Base-by-base conservation (phyloP, 306 rosid species). In the Cicer yamashitae region DNA sequence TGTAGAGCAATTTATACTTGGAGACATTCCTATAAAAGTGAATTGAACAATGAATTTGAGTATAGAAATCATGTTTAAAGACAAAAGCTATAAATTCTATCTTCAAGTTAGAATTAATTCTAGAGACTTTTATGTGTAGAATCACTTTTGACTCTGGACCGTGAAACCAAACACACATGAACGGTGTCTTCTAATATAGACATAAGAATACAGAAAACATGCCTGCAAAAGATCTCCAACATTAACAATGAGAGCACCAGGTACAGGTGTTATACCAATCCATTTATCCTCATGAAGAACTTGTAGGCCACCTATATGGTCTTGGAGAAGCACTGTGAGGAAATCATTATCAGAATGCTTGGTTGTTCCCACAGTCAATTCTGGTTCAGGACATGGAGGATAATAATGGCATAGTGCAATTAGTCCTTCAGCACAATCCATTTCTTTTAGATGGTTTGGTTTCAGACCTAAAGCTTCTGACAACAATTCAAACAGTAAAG, bases 301-400 rank as follows among this genome's bases (percentile, higher is more conserved):
- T 56, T 82, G 86, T 3, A 82, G 80, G 7, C 86, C 82, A 59
- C 82, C 86, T 15, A 82, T 59, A 10, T 67, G 76, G 3, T 82
- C 86, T n/a, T 82, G 86, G 1, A 77, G 86, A 77, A 82, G 79
- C 15, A 82, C 45, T 40, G 82, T 77, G 57, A 82, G 58, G 10
- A 82, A 82, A 48, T n/a, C 41, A 77, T n/a, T 34, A 34, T 82
- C 86, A 18, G 77, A 30, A 20, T 77, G 86, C 9, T 43, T 34
- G 10, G 62, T 66, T 41, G 41, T 60, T 58, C 86, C 82, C 54
- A 82, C 1, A 10, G 82, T 82, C 50, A 77, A 20, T 4, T 82
- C 17, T 30, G 82, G 86, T 59, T 82, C 79, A 10, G 80, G 86
- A 60, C 86, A 82, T 3, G 86, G 45, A 17, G 86, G 86, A 25